phyloP scores from a whole-genome alignment of 495 filamentous ascomycete genomes.

The Neurospora sp. region DNA sequence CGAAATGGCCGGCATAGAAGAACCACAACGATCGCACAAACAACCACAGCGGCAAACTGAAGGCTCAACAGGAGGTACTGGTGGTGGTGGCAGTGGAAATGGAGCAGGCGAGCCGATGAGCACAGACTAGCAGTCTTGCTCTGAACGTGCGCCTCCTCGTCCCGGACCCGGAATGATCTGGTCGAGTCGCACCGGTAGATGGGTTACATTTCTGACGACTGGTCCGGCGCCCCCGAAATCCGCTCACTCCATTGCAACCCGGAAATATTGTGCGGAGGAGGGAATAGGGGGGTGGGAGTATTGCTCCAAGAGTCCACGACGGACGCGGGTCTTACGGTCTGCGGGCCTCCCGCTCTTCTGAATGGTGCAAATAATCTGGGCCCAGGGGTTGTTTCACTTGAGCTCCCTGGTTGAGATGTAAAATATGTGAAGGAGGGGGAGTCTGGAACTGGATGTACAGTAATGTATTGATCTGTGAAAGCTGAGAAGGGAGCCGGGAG shows the following conservation, averaged over 20 bases:
- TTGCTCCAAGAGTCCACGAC: not conserved
- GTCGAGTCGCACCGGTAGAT: too few species aligned
- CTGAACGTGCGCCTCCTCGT: not conserved
- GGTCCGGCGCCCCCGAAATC: too few species aligned
- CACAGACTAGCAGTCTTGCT: not conserved
- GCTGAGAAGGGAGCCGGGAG: too few species aligned
- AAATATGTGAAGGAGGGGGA: too few species aligned
- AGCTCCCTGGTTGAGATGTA: too few species aligned
- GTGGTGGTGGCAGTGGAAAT: not conserved
- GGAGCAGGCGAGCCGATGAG: not conserved
- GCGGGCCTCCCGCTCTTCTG: too few species aligned
- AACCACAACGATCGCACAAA: not conserved
- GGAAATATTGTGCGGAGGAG: not conserved
- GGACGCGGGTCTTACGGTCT: not conserved
- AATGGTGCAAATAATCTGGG: too few species aligned
- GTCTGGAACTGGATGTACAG: too few species aligned
- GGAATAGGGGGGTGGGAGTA: not conserved
- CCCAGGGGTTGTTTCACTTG: too few species aligned
- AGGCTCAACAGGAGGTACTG: not conserved
- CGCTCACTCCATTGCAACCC: too few species aligned
- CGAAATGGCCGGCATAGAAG: not conserved
- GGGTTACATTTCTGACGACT: not conserved
- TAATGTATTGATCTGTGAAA: too few species aligned
- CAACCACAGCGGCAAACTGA: not conserved
- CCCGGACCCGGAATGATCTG: too few species aligned